Percentiles rank a stretch among this genome's conserved stretches.
phyloP scores from a whole-genome alignment of 257 asterid species.

The Gardenia jasminoides region DNA sequence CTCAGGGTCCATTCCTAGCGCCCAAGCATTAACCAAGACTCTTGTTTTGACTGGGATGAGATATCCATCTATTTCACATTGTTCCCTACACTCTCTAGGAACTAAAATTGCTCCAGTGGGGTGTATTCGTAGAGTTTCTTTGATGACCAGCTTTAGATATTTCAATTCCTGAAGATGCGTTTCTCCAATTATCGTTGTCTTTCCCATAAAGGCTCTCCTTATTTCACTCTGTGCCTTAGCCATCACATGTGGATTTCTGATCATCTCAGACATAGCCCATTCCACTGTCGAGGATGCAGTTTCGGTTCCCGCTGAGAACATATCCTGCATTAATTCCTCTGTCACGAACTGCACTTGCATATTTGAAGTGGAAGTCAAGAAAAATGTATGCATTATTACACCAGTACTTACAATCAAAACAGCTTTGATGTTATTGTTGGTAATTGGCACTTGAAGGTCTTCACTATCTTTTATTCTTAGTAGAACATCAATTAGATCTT shows the following conservation, averaged over 20 bases:
- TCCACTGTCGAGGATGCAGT: constrained; percentile 14
- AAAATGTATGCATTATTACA: neutral
- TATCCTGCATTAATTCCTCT: neutral
- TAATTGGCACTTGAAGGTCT: neutral
- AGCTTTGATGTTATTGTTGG: neutral
- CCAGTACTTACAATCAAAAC: neutral
- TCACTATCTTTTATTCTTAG: too few relatives aligned
- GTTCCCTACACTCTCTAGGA: constrained; percentile 31
- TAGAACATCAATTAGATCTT: constrained; percentile 19
- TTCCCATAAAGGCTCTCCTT: constrained; percentile 21
- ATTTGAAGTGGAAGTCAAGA: neutral
- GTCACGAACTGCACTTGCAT: neutral
- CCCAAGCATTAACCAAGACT: constrained; percentile 19
- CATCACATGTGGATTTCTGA: constrained; percentile 12
- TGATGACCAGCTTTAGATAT: constrained; percentile 7
- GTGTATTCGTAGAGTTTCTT: constrained; percentile 28
- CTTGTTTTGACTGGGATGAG: constrained; percentile 26
- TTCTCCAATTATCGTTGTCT: constrained; percentile 8
- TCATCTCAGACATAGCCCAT: constrained; percentile 38
- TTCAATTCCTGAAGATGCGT: constrained; percentile 11
- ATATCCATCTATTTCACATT: constrained; percentile 27
- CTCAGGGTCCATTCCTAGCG: constrained; percentile 1
- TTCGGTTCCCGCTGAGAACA: neutral
- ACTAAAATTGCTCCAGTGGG: constrained; percentile 32
- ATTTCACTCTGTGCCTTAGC: constrained; percentile 27